A percentile compares a stretch with the other conserved stretches of the same genome.
Conservation (phyloP, 2,329 filamentous ascomycete species). For the Colletotrichum sp. region DNA sequence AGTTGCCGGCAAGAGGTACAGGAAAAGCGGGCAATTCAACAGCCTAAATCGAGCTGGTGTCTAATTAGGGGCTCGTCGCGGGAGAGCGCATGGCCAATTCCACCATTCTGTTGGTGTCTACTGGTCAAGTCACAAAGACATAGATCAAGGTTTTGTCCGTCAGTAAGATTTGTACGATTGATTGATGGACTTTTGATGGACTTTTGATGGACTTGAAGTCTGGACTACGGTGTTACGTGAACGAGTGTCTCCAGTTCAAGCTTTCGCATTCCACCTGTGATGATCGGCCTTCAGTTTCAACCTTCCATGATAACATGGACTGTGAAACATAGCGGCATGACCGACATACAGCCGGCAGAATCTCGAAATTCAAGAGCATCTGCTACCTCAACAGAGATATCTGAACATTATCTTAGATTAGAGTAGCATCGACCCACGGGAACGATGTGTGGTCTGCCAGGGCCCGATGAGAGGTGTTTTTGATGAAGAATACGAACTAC, state of each 20-base stretch:
- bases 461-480: too few species aligned
- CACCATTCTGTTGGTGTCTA: neutral
- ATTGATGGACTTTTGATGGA: neutral
- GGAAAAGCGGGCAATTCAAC: neutral
- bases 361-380: accelerated
- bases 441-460: accelerated
- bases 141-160: accelerated
- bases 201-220: neutral
- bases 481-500: neutral
- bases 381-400: neutral
- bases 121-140: neutral
- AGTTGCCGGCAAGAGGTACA: neutral
- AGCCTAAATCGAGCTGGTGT: neutral
- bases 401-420: neutral
- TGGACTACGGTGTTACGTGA: neutral
- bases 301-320: neutral
- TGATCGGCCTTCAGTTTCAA: neutral
- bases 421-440: neutral
- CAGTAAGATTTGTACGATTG: accelerated
- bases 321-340: neutral
- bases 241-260: neutral
- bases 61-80: neutral
- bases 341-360: too few species aligned
- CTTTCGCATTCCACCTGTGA: neutral
- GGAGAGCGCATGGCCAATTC: neutral